Base-by-base conservation (phyloP, 306 rosid genomes). In the Lathyrus tuberosus region DNA sequence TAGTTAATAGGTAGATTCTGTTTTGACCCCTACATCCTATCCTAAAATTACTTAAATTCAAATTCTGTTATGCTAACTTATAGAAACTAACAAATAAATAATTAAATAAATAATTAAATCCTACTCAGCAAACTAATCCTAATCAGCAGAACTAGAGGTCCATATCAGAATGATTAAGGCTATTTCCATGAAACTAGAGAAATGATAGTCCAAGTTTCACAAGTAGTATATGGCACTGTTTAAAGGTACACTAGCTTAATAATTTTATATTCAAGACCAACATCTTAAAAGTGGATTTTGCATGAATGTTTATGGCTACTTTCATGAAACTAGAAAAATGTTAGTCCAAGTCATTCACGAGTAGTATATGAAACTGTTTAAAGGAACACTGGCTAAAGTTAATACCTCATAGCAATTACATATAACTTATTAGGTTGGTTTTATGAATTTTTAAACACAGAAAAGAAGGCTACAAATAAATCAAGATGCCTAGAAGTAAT, bases 151-250 rank as follows among this genome's bases (percentile, higher is more conserved):
- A n/a, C n/a, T n/a, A n/a, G n/a, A n/a, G n/a, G n/a, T n/a, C n/a
- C n/a, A n/a, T n/a, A n/a, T n/a, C n/a, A n/a, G n/a, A n/a, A 13
- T 37, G 5, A 54, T 26, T 46, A 52, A 30, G 14, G 76, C 46
- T 73, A 44, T 53, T 52, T 67, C 38, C 24, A 43, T 52, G 53
- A 72, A 72, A 60, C 37, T 60, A 69, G 22, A 41, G 43, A 35
- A 24, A 16, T 10, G 8, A 67, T 33, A 31, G 62, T 57, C 75
- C 35, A 62, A 67, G 49, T 41, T 72, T 57, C 37, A 71, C 13
- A 17, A 13, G 64, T 49, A 67, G 42, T 6, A 46, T 22, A 51
- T 35, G 40, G 16, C 48, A 62, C 41, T 18, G 18, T 41, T 26
- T 11, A 28, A 52, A 41, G 54, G 54, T 38, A 52, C 66, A 52